A percentile compares a stretch with the other conserved stretches of the same genome.
Conservation (phyloP, 805 yeast species). For the Saturnispora hagleri region DNA sequence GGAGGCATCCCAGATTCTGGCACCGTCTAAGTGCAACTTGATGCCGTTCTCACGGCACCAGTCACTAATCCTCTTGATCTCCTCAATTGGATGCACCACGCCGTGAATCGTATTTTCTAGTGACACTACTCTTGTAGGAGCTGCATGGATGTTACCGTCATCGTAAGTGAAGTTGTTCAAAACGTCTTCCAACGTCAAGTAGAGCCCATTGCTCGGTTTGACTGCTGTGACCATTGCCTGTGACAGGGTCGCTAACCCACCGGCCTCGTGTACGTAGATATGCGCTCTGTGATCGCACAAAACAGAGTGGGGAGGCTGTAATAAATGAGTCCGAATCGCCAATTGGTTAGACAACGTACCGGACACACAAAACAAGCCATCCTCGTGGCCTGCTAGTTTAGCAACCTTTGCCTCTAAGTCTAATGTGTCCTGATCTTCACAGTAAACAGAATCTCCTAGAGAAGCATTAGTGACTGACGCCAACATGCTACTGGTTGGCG, state of each 20-base stretch:
- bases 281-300: slow-evolving; percentile 84
- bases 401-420: slow-evolving; percentile 58
- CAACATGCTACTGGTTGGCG: slow-evolving; percentile 70
- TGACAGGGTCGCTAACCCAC: slow-evolving; percentile 80
- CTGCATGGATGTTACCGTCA: slow-evolving; percentile 78
- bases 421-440: slow-evolving; percentile 67
- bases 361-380: slow-evolving; percentile 75
- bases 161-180: slow-evolving; percentile 49
- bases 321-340: slow-evolving; percentile 64
- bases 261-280: slow-evolving; percentile 78
- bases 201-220: slow-evolving; percentile 61
- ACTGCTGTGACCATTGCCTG: slow-evolving; percentile 90
- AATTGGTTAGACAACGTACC: slow-evolving; percentile 91
- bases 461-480: slow-evolving; percentile 48
- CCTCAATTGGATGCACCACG: slow-evolving; percentile 68
- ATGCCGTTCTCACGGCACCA: slow-evolving; percentile 58
- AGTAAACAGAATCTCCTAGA: slow-evolving; percentile 82
- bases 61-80: slow-evolving; percentile 55
- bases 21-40: slow-evolving; percentile 82
- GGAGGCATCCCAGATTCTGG: slow-evolving; percentile 83
- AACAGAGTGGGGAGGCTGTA: slow-evolving; percentile 76
- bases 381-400: slow-evolving; percentile 64
- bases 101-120: slow-evolving; percentile 89
- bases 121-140: slow-evolving; percentile 79
- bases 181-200: slow-evolving; percentile 76